Conservation (phyloP, 2,329 filamentous ascomycete genomes). For the Lachnum nothofagi region DNA sequence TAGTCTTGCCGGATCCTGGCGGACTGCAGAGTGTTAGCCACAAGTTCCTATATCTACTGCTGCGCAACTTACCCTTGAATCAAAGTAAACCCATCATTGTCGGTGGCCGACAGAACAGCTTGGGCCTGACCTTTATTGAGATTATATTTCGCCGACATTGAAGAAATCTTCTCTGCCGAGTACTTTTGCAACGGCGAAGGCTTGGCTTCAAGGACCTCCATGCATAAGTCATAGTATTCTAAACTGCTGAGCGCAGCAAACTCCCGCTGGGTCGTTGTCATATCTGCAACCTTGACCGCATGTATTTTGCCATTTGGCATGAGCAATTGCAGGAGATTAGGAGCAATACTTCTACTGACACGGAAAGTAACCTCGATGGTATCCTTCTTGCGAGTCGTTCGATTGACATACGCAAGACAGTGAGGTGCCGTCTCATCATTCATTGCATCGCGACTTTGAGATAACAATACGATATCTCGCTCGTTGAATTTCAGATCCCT, state of each 20-base stretch:
- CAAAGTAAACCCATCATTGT: slow-evolving; percentile 94
- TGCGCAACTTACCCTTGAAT: slow-evolving; percentile 67
- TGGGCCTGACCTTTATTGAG: slow-evolving; percentile 86
- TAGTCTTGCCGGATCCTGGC: slow-evolving; percentile 95
- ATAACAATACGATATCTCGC: slow-evolving; percentile 85
- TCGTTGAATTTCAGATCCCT: slow-evolving; percentile 71
- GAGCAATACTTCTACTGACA: slow-evolving; percentile 53
- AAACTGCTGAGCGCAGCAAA: slow-evolving; percentile 86
- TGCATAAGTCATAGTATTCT: slow-evolving; percentile 92
- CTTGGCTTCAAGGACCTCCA: slow-evolving; percentile 82
- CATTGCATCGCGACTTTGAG: slow-evolving; percentile 67
- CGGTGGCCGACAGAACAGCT: slow-evolving; percentile 83
- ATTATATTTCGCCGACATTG: slow-evolving; percentile 69
- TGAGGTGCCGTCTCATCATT: slow-evolving; percentile 61
- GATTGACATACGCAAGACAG: slow-evolving; percentile 79
- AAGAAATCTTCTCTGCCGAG: slow-evolving; percentile 64
- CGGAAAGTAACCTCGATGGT: slow-evolving; percentile 81
- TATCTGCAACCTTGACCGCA: slow-evolving; percentile 80
- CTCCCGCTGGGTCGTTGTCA: slow-evolving; percentile 92
- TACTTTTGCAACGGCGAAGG: slow-evolving; percentile 85
- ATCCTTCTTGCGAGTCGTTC: slow-evolving; percentile 74
- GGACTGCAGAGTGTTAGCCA: slow-evolving; percentile 50
- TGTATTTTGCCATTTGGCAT: slow-evolving; percentile 65
- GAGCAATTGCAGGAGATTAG: slow-evolving; percentile 56
- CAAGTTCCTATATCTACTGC: background rate